phyloP scores from a whole-genome alignment of 441 rosid species.

The Aquilaria agallochum region DNA sequence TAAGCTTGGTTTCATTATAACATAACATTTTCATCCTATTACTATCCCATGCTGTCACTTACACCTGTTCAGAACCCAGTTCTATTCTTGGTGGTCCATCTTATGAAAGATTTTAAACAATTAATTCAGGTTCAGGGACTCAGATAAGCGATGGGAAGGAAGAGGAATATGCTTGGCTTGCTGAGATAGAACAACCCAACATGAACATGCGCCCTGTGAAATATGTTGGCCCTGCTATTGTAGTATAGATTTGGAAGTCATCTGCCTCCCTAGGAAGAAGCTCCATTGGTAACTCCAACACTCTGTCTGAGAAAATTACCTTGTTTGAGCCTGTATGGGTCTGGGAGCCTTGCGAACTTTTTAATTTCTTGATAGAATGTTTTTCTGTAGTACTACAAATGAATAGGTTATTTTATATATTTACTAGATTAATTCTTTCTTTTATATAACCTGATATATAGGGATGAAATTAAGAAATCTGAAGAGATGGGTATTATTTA shows the following conservation, averaged over 20 bases:
- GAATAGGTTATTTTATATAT: too few species aligned
- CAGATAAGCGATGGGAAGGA: conserved; percentile 37
- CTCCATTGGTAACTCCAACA: too few species aligned
- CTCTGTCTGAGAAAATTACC: too few species aligned
- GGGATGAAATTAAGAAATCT: too few species aligned
- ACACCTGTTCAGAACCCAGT: not conserved
- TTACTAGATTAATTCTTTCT: too few species aligned
- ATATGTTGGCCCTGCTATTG: conserved; percentile 59
- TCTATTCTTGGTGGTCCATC: conserved; percentile 3
- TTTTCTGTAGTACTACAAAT: too few species aligned
- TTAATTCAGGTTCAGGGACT: conserved; percentile 38
- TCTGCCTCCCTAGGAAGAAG: not conserved
- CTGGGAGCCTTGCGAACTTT: too few species aligned
- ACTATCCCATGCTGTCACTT: not conserved
- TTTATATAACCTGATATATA: too few species aligned
- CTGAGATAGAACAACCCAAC: conserved; percentile 59
- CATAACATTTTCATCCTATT: not conserved
- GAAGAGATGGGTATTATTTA: too few species aligned
- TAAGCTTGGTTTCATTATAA: conserved; percentile 20
- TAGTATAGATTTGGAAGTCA: conserved; percentile 21
- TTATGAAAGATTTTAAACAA: conserved; percentile 5
- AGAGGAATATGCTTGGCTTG: conserved; percentile 85
- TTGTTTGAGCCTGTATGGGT: too few species aligned
- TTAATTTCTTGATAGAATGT: too few species aligned
- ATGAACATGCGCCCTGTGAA: conserved; percentile 63